A percentile compares a stretch with the other conserved stretches of the same genome.
phyloP scores from a whole-genome alignment of 306 rosid genomes.

The Cyamopsis tetragonoloba region DNA sequence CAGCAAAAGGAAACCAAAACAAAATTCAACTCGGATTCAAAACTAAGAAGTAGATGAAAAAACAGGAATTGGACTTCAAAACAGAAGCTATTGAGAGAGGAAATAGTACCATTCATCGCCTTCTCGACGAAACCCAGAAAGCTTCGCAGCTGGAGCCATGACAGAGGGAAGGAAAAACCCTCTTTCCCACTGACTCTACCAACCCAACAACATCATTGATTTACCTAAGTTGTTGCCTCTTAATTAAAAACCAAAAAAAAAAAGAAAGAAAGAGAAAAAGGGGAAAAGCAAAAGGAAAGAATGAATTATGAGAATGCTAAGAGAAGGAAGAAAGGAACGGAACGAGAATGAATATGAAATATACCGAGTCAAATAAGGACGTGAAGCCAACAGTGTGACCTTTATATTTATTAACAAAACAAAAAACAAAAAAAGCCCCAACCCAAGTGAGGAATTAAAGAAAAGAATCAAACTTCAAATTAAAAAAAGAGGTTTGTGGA shows the following conservation, averaged over 20 bases:
- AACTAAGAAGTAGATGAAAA: not conserved
- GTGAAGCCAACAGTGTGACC: conserved; percentile 35
- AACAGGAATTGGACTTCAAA: not conserved
- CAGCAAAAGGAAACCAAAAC: not conserved
- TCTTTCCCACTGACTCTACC: conserved; percentile 32
- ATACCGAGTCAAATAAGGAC: conserved; percentile 36
- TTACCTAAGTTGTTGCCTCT: conserved; percentile 29
- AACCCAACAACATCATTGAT: conserved; percentile 39
- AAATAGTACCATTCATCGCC: conserved; percentile 80
- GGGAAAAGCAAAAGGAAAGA: conserved; percentile 2
- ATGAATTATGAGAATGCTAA: conserved; percentile 29
- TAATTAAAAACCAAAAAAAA: not conserved
- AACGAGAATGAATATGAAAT: conserved; percentile 34
- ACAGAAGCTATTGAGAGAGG: not conserved
- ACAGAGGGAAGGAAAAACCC: conserved; percentile 31
- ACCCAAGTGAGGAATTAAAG: not conserved
- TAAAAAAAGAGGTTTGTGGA: not conserved
- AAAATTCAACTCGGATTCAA: not conserved
- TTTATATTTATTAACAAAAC: too few relatives aligned
- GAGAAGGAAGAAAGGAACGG: conserved; percentile 28
- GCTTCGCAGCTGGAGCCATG: conserved; percentile 80
- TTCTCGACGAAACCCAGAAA: conserved; percentile 68
- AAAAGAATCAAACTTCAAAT: conserved; percentile 17
- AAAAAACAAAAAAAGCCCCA: not conserved
- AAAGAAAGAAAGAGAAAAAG: conserved; percentile 12